Evolutionary conservation across 345 rosid genomes (phyloP), one percentile per base, ranked within the genome.

Genomic region (Eucalyptus cloeziana): DNA sequence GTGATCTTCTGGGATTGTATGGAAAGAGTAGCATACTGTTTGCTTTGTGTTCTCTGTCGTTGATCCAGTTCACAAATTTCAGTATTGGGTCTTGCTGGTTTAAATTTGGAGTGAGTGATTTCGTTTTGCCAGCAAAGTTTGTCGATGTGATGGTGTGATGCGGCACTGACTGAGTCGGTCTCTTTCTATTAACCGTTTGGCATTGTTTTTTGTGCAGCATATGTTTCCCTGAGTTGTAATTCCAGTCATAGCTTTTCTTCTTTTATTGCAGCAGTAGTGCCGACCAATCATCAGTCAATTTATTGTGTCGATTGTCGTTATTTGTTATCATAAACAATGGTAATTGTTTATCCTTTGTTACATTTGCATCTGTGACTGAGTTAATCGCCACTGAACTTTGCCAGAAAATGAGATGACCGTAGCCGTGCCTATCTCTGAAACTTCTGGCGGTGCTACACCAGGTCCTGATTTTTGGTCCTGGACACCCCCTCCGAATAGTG

Each of bases 391-490:
- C 27, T 47, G 62, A 85, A 86, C 87, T 88, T 67, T 83, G 89
- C 22, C 88, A 95, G 97, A 95, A 88, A 60, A 49, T 50, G 89
- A 91, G 88, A 91, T 87, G 67, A 92, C 90, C 50, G 90, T 92
- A 16, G 86, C 93, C 56, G 91, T 94, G 85, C 93, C 96, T 85
- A 50, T 54, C 50, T 89, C 96, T 2, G 93, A 92, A 86, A 88
- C 90, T 71, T 91, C 98, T 80, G 94, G 94, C 45, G 89, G 91
- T 30, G 92, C 86, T 89, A 93, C 94, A 44, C 98, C 99, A 45
- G 98, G 99, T 87, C 99, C 99, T 3, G 99, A 97, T 89, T 97
- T 97, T 92, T 97, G 99, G 99, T 95, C 98, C 16, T 96, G 99
- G 99, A 88, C 95, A 5, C 99, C 99, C 86, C 96, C 97, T 91